phyloP scores from a whole-genome alignment of 2,329 filamentous ascomycete genomes.

The Cladophialophora psammophila region DNA sequence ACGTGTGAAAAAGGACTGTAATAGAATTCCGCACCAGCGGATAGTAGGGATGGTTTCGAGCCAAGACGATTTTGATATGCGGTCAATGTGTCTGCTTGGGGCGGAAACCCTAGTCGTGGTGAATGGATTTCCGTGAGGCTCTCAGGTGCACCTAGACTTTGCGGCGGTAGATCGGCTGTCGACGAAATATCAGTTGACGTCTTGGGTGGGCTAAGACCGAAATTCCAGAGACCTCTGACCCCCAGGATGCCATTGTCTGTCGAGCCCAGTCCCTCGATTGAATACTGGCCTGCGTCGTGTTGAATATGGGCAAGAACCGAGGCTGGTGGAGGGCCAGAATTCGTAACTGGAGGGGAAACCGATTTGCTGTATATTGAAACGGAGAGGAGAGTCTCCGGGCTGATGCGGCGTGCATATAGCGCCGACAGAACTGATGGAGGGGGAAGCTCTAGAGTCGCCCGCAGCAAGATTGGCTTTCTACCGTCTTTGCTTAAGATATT shows the following conservation, averaged over 20 bases:
- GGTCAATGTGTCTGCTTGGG: conserved; percentile 45
- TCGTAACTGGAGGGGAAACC: conserved; percentile 35
- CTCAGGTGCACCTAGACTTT: conserved; percentile 9
- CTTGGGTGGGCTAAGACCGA: conserved; percentile 69
- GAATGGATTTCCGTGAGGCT: conserved; percentile 30
- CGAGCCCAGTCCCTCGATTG: conserved; percentile 86
- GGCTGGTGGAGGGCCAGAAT: conserved; percentile 60
- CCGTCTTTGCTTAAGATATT: conserved; percentile 27
- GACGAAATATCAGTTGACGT: conserved; percentile 21
- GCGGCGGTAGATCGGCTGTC: not conserved
- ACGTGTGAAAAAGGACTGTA: conserved; percentile 96
- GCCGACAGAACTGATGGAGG: conserved; percentile 87
- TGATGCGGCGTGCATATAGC: conserved; percentile 79
- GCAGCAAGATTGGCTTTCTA: conserved; percentile 53
- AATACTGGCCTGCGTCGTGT: conserved; percentile 86
- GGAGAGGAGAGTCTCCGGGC: conserved; percentile 78
- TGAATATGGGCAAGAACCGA: conserved; percentile 55
- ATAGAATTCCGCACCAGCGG: conserved; percentile 90
- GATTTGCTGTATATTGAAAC: conserved; percentile 65
- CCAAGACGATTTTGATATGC: conserved; percentile 32
- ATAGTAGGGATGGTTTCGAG: conserved; percentile 71
- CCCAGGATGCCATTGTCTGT: conserved; percentile 91
- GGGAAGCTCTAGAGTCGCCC: conserved; percentile 56
- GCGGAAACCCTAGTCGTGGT: conserved; percentile 35
- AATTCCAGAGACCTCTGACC: conserved; percentile 90